Percentiles rank a stretch among this genome's conserved stretches.
phyloP scores from a whole-genome alignment of 306 rosid genomes.

The Crotalaria pallida region DNA sequence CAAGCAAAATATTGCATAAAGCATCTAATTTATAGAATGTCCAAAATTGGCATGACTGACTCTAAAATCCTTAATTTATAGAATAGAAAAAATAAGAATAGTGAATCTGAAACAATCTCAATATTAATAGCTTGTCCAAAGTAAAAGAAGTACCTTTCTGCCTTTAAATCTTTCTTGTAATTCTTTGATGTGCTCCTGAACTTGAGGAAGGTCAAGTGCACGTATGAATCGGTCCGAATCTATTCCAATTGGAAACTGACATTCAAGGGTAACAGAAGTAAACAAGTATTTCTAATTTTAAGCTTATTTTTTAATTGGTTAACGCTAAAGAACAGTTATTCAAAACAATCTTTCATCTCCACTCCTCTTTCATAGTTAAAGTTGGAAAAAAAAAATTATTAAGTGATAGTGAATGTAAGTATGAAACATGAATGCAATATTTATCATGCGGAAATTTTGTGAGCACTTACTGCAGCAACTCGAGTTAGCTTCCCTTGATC shows the following conservation, averaged over 20 bases:
- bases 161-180: constrained; percentile 76
- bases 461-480: constrained; percentile 74
- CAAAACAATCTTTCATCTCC: not conserved
- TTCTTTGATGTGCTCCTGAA: constrained; percentile 57
- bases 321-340: not conserved
- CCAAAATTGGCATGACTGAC: constrained; percentile 8
- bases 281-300: constrained; percentile 16
- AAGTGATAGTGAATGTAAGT: not conserved
- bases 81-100: not conserved
- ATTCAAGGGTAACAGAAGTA: constrained; percentile 25
- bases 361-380: not conserved
- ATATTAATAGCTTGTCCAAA: not conserved
- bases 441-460: not conserved
- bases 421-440: not conserved
- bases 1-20: not conserved
- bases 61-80: constrained; percentile 1
- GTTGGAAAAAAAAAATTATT: not conserved
- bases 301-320: not conserved
- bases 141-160: constrained; percentile 54
- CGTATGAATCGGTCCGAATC: constrained; percentile 72
- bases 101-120: not conserved
- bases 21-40: not conserved
- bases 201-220: constrained; percentile 54
- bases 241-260: constrained; percentile 90
- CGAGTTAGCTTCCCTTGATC: constrained; percentile 87